A percentile compares a stretch with the other conserved stretches of the same genome.
These are phyloP conservation scores for Trichocladium antarcticum DNA, from an alignment of 495 filamentous ascomycete species.

Conservation along the genomic window DNA sequence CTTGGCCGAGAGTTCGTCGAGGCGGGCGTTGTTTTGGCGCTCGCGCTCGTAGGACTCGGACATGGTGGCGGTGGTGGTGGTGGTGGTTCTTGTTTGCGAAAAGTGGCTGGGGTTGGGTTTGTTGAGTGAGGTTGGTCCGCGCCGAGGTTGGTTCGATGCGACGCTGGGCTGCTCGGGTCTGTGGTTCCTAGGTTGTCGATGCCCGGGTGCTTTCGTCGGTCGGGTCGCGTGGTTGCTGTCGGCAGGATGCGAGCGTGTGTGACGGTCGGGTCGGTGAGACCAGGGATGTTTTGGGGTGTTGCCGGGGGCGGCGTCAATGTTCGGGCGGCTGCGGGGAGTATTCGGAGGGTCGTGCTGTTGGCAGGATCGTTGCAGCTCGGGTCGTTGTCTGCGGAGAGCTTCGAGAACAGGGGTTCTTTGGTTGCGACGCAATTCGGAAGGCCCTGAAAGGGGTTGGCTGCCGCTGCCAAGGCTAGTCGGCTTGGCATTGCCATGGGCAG, in stretches of 20 bases:
- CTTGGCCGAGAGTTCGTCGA: conserved; percentile 80
- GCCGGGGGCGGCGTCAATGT: no score
- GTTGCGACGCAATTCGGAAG: not conserved
- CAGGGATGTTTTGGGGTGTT: no score
- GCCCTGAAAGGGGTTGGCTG: conserved; percentile 1
- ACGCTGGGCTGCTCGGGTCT: not conserved
- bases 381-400: not conserved
- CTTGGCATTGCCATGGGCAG: no score
- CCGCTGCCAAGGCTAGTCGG: no score
- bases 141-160: no score
- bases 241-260: no score
- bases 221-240: no score
- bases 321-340: no score
- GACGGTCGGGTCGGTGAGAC: no score
- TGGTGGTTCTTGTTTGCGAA: no score
- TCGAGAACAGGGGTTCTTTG: not conserved
- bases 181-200: not conserved
- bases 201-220: not conserved
- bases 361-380: not conserved
- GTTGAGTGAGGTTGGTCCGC: no score
- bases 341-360: not conserved
- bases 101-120: not conserved
- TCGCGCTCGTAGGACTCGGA: conserved; percentile 94
- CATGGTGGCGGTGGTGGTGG: conserved; percentile 43
- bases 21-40: conserved; percentile 88